Percentiles rank a stretch among this genome's conserved stretches.
These are phyloP conservation scores for Medicago truncatula DNA, from an alignment of 306 rosid species.

Conservation along the genomic window DNA sequence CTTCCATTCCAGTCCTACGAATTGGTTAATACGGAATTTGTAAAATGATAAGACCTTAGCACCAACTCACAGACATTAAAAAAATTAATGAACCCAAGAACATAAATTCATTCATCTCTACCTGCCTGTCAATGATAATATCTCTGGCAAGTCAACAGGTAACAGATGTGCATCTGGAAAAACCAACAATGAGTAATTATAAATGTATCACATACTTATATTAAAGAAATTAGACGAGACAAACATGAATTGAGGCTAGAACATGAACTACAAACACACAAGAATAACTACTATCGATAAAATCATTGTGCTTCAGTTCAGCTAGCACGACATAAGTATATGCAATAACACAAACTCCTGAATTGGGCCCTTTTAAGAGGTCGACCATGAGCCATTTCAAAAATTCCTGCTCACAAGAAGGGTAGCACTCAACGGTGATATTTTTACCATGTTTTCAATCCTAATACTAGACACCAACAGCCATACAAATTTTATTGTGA, in stretches of 20 bases:
- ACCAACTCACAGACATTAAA: conserved; percentile 23
- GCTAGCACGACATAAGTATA: not conserved
- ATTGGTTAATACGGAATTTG: conserved; percentile 1
- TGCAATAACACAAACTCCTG: not conserved
- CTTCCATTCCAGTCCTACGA: conserved; percentile 13
- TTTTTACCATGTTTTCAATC: not conserved
- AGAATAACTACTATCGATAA: conserved; percentile 27
- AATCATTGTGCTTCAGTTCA: conserved; percentile 21
- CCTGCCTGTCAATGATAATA: conserved; percentile 74
- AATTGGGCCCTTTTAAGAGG: conserved; percentile 7
- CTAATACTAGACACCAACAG: not conserved
- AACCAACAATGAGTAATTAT: conserved; percentile 24
- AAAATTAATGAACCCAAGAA: conserved; percentile 21
- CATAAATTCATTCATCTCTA: conserved; percentile 50
- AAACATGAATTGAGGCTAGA: conserved; percentile 13
- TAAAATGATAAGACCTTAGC: not conserved
- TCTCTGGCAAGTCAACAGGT: conserved; percentile 89
- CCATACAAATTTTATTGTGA: conserved; percentile 13
- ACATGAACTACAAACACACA: conserved; percentile 25
- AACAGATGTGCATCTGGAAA: conserved; percentile 85
- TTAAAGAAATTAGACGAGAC: conserved; percentile 6
- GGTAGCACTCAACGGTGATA: conserved; percentile 3
- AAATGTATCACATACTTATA: conserved; percentile 12
- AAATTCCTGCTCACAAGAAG: not conserved
- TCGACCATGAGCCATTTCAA: conserved; percentile 12